phyloP scores from a whole-genome alignment of 805 yeast species.

The Candida palmyrensis region DNA sequence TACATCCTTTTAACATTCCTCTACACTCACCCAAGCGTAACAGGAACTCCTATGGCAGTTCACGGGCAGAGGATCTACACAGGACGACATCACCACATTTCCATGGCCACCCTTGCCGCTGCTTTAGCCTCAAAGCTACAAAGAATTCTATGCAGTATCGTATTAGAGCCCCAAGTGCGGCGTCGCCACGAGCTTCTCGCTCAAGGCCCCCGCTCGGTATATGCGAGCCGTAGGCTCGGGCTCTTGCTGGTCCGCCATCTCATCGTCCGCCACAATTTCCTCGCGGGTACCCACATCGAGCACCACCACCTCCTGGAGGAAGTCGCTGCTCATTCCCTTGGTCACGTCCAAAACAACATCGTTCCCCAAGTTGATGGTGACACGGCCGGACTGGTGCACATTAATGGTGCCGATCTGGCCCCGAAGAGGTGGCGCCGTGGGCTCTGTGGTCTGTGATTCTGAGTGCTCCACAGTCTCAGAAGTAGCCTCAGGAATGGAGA shows the following conservation, averaged over 20 bases:
- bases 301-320: conserved; percentile 68
- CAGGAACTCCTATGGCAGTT: too few species aligned
- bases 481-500: neutral
- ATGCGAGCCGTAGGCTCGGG: conserved; percentile 14
- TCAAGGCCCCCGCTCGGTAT: conserved; percentile 24
- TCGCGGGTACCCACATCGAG: conserved; percentile 35
- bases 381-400: conserved; percentile 77
- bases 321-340: conserved; percentile 63
- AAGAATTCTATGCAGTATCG: too few species aligned
- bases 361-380: conserved; percentile 70
- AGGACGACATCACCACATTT: too few species aligned
- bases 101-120: too few species aligned
- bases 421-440: conserved; percentile 10
- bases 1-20: too few species aligned
- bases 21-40: too few species aligned
- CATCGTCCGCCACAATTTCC: conserved; percentile 26
- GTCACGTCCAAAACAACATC: conserved; percentile 59
- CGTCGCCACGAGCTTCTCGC: conserved; percentile 27
- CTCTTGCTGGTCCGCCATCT: conserved; percentile 6
- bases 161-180: conserved; percentile 15
- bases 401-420: conserved; percentile 75
- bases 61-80: too few species aligned
- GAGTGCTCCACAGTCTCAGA: neutral
- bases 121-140: too few species aligned
- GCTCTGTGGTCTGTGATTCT: conserved; percentile 4